phyloP scores from a whole-genome alignment of 176 grass and related monocot genomes.

The Canna indica region DNA sequence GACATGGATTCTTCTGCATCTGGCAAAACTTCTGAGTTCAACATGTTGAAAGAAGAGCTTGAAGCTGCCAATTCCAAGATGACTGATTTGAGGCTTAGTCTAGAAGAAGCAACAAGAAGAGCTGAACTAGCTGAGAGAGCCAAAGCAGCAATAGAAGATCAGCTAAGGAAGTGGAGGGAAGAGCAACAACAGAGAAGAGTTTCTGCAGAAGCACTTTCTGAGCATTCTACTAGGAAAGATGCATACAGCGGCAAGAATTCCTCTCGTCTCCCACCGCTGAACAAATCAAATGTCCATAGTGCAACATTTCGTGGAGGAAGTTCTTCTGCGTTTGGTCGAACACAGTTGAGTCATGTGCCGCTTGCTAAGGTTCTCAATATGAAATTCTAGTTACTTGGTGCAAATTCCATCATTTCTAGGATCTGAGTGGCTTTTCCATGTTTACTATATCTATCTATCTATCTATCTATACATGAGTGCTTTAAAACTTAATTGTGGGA shows the following conservation, averaged over 20 bases:
- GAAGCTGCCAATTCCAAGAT: constrained; percentile 29
- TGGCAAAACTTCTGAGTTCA: neutral
- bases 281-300: neutral
- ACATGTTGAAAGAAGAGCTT: constrained; percentile 19
- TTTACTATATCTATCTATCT: neutral
- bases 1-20: neutral
- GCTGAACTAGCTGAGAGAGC: constrained; percentile 48
- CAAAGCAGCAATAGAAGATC: constrained; percentile 40
- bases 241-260: neutral
- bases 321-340: neutral
- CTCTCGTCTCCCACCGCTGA: neutral
- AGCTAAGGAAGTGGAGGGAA: constrained; percentile 32
- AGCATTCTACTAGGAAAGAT: neutral
- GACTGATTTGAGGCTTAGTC: constrained; percentile 38
- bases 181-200: constrained; percentile 10
- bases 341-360: constrained; percentile 22
- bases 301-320: neutral
- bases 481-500: no score
- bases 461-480: no score
- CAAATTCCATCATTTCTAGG: neutral
- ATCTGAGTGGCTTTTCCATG: no score
- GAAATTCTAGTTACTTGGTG: constrained; percentile 32
- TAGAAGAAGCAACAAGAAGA: constrained; percentile 36
- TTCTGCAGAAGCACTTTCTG: neutral
- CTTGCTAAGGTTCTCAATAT: constrained; percentile 44